These are phyloP conservation scores for Neonothopanus nambi DNA, from an alignment of 1,284 basidiomycete genomes.

Conservation along the genomic window DNA sequence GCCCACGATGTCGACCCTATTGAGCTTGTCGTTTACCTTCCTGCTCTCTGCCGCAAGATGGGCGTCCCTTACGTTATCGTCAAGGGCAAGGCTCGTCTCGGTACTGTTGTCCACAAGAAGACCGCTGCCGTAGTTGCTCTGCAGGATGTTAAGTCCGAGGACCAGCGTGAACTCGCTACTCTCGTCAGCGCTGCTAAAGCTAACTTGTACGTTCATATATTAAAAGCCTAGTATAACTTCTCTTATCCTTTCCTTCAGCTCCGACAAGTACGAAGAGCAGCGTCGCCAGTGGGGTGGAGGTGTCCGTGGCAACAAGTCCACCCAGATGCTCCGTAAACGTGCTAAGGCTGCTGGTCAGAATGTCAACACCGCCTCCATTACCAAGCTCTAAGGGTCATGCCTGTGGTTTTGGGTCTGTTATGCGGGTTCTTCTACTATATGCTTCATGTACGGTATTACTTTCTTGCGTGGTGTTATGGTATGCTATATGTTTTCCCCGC, in stretches of 20 bases:
- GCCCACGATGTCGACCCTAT: slow-evolving; percentile 99
- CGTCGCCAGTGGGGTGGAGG: slow-evolving; percentile 96
- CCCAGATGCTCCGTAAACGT: slow-evolving; percentile 91
- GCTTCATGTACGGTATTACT: not conserved
- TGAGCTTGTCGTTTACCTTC: slow-evolving; percentile 97
- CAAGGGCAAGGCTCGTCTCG: slow-evolving; percentile 94
- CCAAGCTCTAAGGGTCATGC: slow-evolving; percentile 55
- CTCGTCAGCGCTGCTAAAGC: slow-evolving; percentile 94
- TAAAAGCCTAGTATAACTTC: too few relatives aligned
- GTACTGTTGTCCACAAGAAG: slow-evolving; percentile 65
- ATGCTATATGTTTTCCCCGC: too few relatives aligned
- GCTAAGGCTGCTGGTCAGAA: slow-evolving; percentile 86
- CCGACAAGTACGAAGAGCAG: slow-evolving; percentile 94
- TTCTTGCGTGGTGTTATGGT: too few relatives aligned
- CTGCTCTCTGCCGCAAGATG: slow-evolving; percentile 99
- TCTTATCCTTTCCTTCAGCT: slow-evolving; percentile 44
- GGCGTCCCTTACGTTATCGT: slow-evolving; percentile 98
- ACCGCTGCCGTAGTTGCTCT: slow-evolving; percentile 89
- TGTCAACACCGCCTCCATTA: slow-evolving; percentile 51
- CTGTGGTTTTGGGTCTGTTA: not conserved
- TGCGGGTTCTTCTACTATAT: not conserved
- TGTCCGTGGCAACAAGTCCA: slow-evolving; percentile 89
- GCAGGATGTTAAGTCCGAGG: slow-evolving; percentile 62
- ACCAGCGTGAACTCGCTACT: slow-evolving; percentile 28
- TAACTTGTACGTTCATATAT: too few relatives aligned